Evolutionary conservation across 192 early-diverging fungal genomes (phyloP).

Genomic region (Rhizophagus prolifer): DNA sequence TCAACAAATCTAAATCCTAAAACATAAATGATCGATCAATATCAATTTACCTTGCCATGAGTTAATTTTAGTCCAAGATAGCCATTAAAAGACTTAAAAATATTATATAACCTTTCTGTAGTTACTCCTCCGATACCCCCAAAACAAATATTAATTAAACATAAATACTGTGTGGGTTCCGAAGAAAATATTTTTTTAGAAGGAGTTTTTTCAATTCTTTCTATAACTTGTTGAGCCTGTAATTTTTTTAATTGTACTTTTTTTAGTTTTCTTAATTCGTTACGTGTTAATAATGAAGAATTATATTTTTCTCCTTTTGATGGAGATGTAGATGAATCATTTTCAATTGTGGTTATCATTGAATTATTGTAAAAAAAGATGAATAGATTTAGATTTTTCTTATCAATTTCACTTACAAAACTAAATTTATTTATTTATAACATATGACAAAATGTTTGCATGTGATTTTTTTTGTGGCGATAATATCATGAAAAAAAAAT

Average conservation of each 20-base stretch:
- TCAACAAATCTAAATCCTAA: neutral
- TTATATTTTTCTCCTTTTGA: neutral
- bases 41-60: slow-evolving; percentile 19
- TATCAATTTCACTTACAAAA: neutral
- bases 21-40: neutral
- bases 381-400: neutral
- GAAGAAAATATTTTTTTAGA: slow-evolving; percentile 12
- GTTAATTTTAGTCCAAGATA: slow-evolving; percentile 6
- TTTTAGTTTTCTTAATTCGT: slow-evolving; percentile 1
- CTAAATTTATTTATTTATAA: too few relatives aligned
- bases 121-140: slow-evolving; percentile 19
- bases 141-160: slow-evolving; percentile 24
- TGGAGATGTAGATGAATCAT: neutral
- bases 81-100: slow-evolving; percentile 12
- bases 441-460: neutral
- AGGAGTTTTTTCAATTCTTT: slow-evolving; percentile 15
- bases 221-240: slow-evolving; percentile 24
- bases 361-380: neutral
- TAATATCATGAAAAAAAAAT: too few relatives aligned
- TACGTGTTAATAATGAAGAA: neutral
- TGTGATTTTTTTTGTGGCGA: neutral
- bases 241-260: slow-evolving; percentile 17
- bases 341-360: neutral
- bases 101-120: slow-evolving; percentile 1
- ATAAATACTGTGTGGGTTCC: slow-evolving; percentile 22